Evolutionary conservation across 768 basidiomycete species (phyloP).

Genomic region (Phlegmacium glaucopus): DNA sequence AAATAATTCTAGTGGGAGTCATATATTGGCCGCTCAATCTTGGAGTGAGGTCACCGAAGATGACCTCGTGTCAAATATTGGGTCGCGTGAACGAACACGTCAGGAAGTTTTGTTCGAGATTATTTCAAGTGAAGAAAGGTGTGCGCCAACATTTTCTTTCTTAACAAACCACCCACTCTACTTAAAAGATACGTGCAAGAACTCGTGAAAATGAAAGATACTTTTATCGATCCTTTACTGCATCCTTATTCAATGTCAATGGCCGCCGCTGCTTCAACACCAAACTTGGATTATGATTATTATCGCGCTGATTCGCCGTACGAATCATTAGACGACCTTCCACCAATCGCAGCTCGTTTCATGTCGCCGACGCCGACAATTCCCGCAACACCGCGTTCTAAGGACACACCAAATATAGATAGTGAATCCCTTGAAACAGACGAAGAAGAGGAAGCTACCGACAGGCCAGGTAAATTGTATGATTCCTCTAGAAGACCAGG

Average conservation of each 20-base stretch:
- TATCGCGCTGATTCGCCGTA: constrained; percentile 65
- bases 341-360: constrained; percentile 90
- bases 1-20: constrained; percentile 54
- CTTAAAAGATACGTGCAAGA: constrained; percentile 83
- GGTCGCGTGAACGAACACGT: constrained; percentile 90
- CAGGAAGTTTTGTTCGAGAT: constrained; percentile 98
- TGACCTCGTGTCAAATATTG: constrained; percentile 88
- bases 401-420: constrained; percentile 65
- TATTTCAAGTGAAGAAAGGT: constrained; percentile 94
- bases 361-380: constrained; percentile 67
- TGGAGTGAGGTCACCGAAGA: constrained; percentile 97
- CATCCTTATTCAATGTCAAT: constrained; percentile 67
- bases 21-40: constrained; percentile 72
- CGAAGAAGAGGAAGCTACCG: constrained; percentile 63
- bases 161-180: constrained; percentile 9
- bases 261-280: constrained; percentile 50
- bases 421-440: constrained; percentile 68
- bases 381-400: constrained; percentile 40
- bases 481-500: constrained; percentile 28
- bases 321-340: constrained; percentile 72
- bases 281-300: constrained; percentile 66
- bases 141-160: constrained; percentile 17
- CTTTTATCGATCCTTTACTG: constrained; percentile 85
- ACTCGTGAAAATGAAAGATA: constrained; percentile 87
- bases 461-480: constrained; percentile 48